A percentile compares a stretch with the other conserved stretches of the same genome.
Conservation (phyloP, 106 monocot genomes). For the Iris macrosiphon region DNA sequence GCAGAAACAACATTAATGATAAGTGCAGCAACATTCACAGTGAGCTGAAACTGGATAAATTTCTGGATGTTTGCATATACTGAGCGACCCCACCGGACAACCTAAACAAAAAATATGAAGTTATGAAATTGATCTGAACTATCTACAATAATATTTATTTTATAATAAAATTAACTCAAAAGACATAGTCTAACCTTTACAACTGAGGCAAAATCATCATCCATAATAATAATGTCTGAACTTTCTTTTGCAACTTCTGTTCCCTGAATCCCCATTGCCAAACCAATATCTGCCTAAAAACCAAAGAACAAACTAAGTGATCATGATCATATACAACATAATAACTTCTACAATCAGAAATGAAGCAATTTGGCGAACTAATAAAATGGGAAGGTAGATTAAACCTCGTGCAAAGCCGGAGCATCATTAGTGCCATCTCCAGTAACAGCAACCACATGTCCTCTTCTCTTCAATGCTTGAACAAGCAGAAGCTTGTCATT, state of each 20-base stretch:
- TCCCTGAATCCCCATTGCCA: constrained; percentile 84
- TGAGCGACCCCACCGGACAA: constrained; percentile 91
- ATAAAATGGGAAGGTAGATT: neutral
- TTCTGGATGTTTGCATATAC: constrained; percentile 93
- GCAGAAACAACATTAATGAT: constrained; percentile 85
- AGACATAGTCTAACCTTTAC: constrained; percentile 41
- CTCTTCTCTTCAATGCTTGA: constrained; percentile 48
- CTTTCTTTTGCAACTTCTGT: constrained; percentile 90
- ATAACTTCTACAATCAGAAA: neutral
- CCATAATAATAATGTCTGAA: constrained; percentile 74
- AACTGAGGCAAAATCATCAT: constrained; percentile 84
- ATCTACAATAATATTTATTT: neutral
- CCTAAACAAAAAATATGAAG: constrained; percentile 28
- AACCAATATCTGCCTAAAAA: constrained; percentile 79
- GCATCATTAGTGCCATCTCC: constrained; percentile 97
- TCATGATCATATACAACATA: neutral
- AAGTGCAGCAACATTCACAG: constrained; percentile 86
- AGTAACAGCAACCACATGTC: constrained; percentile 86
- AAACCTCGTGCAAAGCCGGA: constrained; percentile 85
- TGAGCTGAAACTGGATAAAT: constrained; percentile 95
- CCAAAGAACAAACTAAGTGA: constrained; percentile 5
- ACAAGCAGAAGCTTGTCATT: constrained; percentile 88
- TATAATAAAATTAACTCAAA: neutral
- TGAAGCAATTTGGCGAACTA: neutral
- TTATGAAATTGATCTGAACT: neutral